Evolutionary conservation across 2,329 filamentous ascomycete species (phyloP).

Genomic region (Aspergillus cejpii): DNA sequence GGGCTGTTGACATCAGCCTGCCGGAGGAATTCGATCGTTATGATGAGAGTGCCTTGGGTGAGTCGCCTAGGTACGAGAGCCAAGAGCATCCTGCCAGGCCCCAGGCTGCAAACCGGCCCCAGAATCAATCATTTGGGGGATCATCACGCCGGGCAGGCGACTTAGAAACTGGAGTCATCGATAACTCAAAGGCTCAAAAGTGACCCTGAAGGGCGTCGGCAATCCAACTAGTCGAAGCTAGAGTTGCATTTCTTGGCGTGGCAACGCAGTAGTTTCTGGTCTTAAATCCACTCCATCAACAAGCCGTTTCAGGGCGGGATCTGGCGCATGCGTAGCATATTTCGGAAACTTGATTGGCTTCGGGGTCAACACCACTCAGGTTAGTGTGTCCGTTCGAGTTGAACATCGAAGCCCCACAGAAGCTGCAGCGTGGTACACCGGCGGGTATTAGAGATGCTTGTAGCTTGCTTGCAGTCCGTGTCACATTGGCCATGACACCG

Average conservation of each 20-base stretch:
- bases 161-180: conserved; percentile 26
- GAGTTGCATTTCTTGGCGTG: background rate
- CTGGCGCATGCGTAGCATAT: conserved; percentile 44
- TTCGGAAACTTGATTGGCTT: conserved; percentile 47
- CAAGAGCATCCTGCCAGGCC: conserved; percentile 20
- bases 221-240: background rate
- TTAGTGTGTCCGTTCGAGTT: conserved; percentile 57
- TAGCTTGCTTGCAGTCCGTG: conserved; percentile 81
- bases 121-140: conserved; percentile 28
- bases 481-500: conserved; percentile 90
- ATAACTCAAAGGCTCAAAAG: conserved; percentile 14
- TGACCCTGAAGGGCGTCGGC: conserved; percentile 4
- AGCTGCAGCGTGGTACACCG: conserved; percentile 47
- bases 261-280: background rate
- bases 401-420: conserved; percentile 65
- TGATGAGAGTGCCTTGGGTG: conserved; percentile 23
- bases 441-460: conserved; percentile 38
- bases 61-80: conserved; percentile 11
- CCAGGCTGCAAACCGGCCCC: conserved; percentile 22
- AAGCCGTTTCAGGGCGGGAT: conserved; percentile 29
- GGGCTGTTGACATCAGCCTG: conserved; percentile 32
- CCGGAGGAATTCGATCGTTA: conserved; percentile 36
- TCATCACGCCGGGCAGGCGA: conserved; percentile 23
- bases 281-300: conserved; percentile 9
- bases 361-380: conserved; percentile 39